phyloP scores from a whole-genome alignment of 2,329 filamentous ascomycete species.

The Penicillium olsonii region DNA sequence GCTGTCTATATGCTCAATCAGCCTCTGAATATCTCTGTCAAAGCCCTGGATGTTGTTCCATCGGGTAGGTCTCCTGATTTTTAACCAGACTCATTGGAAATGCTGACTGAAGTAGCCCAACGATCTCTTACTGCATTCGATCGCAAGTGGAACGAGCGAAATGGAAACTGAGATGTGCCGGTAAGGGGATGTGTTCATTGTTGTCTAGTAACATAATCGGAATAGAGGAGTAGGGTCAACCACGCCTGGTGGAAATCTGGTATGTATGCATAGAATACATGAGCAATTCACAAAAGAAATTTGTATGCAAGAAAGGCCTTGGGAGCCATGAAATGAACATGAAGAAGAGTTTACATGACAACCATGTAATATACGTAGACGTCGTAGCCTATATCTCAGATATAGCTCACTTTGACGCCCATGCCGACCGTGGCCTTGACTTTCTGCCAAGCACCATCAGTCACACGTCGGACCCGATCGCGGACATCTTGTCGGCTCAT shows the following conservation, averaged over 20 bases:
- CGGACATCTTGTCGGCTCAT: slow-evolving; percentile 74
- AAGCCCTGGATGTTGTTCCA: slow-evolving; percentile 52
- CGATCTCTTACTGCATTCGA: slow-evolving; percentile 36
- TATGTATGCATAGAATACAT: slow-evolving; percentile 20
- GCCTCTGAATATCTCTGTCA: slow-evolving; percentile 45
- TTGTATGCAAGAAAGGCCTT: slow-evolving; percentile 17
- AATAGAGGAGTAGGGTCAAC: neutral
- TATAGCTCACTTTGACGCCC: slow-evolving; percentile 97
- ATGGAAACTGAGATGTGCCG: neutral
- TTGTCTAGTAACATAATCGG: neutral
- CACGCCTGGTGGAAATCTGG: slow-evolving; percentile 9
- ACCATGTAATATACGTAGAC: slow-evolving; percentile 10
- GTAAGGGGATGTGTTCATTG: neutral
- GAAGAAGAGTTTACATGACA: slow-evolving; percentile 15
- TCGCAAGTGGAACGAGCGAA: slow-evolving; percentile 28
- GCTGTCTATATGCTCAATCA: slow-evolving; percentile 47
- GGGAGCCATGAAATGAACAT: slow-evolving; percentile 6
- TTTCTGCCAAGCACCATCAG: slow-evolving; percentile 76
- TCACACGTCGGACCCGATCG: slow-evolving; percentile 68
- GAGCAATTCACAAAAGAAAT: slow-evolving; percentile 19
- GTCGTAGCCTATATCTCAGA: slow-evolving; percentile 51
- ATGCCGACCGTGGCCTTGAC: slow-evolving; percentile 83
- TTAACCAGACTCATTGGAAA: neutral
- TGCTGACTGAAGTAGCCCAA: slow-evolving; percentile 25
- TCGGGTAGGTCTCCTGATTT: slow-evolving; percentile 27